A percentile compares a stretch with the other conserved stretches of the same genome.
These are phyloP conservation scores for Comarum palustre DNA, from an alignment of 306 rosid species.

Conservation along the genomic window DNA sequence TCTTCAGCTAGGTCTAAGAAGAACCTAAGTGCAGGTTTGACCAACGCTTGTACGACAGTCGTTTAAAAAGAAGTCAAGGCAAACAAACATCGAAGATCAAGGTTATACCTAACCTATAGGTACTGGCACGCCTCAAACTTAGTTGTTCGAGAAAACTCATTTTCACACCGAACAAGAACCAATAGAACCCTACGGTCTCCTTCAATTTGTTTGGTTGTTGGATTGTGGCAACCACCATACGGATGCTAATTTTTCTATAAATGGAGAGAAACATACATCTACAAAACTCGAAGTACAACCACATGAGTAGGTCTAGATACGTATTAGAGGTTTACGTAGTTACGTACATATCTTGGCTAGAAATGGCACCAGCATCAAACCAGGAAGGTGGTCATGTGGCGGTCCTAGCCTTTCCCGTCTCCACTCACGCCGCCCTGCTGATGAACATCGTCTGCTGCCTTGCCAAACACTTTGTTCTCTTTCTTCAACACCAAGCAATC, in stretches of 20 bases:
- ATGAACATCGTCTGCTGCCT: constrained; percentile 4
- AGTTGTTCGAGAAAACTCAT: too few species aligned
- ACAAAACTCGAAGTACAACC: neutral
- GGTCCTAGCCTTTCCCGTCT: constrained; percentile 26
- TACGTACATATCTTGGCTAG: neutral
- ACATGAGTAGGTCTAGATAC: too few species aligned
- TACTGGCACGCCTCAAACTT: too few species aligned
- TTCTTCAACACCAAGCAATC: constrained; percentile 28
- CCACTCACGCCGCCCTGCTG: constrained; percentile 22
- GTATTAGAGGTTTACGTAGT: too few species aligned
- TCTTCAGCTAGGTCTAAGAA: too few species aligned
- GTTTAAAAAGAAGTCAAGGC: too few species aligned
- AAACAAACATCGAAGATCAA: too few species aligned
- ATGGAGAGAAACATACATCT: neutral
- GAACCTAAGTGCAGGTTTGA: too few species aligned
- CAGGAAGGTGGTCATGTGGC: constrained; percentile 14
- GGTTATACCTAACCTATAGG: too few species aligned
- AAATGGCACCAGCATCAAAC: neutral
- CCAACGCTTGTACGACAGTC: too few species aligned
- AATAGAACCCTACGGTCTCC: too few species aligned
- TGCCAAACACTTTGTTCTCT: constrained; percentile 22
- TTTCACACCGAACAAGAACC: too few species aligned
- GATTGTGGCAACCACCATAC: neutral
- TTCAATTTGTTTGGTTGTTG: neutral
- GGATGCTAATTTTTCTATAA: neutral